Percentiles rank a stretch among this genome's conserved stretches.
Evolutionary conservation across 257 asterid genomes (phyloP).

Genomic region (Solanum virginianum): DNA sequence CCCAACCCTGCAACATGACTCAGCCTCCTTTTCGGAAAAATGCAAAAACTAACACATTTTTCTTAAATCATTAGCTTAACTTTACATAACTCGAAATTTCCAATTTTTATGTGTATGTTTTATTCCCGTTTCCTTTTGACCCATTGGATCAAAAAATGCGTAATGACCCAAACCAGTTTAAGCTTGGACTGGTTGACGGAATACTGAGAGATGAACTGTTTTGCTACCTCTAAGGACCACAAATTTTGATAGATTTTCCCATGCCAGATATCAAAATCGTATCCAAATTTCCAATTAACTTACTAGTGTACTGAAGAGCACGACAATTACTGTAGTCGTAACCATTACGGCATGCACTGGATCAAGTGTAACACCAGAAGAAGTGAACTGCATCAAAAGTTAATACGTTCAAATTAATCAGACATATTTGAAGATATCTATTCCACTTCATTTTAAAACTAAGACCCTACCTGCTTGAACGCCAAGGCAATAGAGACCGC

Average conservation of each 20-base stretch:
- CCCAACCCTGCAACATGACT: not conserved
- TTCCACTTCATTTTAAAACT: not conserved
- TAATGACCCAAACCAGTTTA: not conserved
- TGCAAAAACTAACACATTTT: not conserved
- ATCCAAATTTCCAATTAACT: slow-evolving; percentile 9
- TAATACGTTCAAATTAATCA: not conserved
- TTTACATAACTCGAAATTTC: not conserved
- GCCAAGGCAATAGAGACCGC: slow-evolving; percentile 97
- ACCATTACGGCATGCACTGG: slow-evolving; percentile 65
- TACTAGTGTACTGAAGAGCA: slow-evolving; percentile 73
- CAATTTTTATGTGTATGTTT: not conserved
- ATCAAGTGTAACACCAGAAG: slow-evolving; percentile 55
- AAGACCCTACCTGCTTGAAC: slow-evolving; percentile 64
- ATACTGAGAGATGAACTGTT: not conserved
- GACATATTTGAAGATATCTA: not conserved
- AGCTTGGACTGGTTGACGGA: not conserved
- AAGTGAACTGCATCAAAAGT: slow-evolving; percentile 47
- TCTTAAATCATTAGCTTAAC: not conserved
- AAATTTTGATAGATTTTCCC: not conserved
- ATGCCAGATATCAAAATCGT: not conserved
- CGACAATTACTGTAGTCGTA: slow-evolving; percentile 50
- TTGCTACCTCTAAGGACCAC: not conserved
- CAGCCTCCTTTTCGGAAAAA: not conserved
- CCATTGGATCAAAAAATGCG: not conserved
- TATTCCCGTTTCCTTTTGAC: not conserved